phyloP scores from a whole-genome alignment of 805 yeast species.

The Nakazawaea ishiwadae region DNA sequence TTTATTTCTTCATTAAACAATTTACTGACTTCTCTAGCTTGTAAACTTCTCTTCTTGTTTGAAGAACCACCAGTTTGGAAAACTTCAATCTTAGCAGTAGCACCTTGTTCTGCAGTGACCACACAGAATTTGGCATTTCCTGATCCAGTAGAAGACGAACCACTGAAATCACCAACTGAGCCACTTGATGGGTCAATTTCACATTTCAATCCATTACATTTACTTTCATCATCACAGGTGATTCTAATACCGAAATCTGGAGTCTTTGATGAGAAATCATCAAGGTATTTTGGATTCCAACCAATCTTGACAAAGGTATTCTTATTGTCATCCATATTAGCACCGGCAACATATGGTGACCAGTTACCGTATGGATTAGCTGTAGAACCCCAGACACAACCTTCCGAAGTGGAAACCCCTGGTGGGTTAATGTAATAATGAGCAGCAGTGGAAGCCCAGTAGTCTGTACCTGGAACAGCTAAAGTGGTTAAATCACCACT shows the following conservation, averaged over 20 bases:
- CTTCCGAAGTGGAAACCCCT: constrained; percentile 70
- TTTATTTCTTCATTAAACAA: neutral
- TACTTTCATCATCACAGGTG: constrained; percentile 62
- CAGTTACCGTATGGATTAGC: constrained; percentile 77
- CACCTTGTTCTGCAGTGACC: constrained; percentile 63
- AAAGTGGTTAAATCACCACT: constrained; percentile 43
- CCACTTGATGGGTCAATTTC: constrained; percentile 72
- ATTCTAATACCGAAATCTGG: constrained; percentile 73
- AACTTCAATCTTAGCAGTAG: constrained; percentile 69
- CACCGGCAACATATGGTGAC: constrained; percentile 93
- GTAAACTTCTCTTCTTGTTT: constrained; percentile 8
- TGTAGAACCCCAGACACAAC: constrained; percentile 79
- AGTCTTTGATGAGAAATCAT: constrained; percentile 49
- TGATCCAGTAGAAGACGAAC: constrained; percentile 41
- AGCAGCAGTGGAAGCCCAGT: constrained; percentile 84
- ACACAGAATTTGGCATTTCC: constrained; percentile 82
- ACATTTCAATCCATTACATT: constrained; percentile 77
- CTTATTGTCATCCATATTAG: constrained; percentile 67
- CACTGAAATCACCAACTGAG: constrained; percentile 50
- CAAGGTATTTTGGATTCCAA: constrained; percentile 85
- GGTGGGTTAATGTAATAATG: constrained; percentile 85
- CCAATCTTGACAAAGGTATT: constrained; percentile 81
- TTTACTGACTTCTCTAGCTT: neutral
- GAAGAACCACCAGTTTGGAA: constrained; percentile 28
- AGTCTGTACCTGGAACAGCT: constrained; percentile 82